A percentile compares a stretch with the other conserved stretches of the same genome.
These are phyloP conservation scores for Podospora pseudopauciseta DNA, from an alignment of 495 filamentous ascomycete species.

Conservation along the genomic window DNA sequence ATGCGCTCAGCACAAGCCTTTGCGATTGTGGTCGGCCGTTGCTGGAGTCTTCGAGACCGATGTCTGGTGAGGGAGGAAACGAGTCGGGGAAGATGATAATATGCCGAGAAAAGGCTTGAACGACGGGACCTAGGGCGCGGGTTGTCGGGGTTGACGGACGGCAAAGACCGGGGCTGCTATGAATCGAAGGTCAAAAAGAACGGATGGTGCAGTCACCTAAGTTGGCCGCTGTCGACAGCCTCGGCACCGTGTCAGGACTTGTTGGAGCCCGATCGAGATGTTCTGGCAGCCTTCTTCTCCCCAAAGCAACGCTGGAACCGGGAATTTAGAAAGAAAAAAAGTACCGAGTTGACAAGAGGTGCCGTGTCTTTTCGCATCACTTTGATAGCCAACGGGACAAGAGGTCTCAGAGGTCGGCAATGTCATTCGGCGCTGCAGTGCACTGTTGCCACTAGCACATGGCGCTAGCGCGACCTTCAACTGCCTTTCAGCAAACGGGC, in stretches of 20 bases:
- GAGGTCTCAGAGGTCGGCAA: slow-evolving; percentile 9
- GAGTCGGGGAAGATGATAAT: slow-evolving; percentile 1
- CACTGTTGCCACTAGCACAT: slow-evolving; percentile 15
- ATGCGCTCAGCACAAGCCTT: slow-evolving; percentile 14
- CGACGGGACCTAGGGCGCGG: neutral
- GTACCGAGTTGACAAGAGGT: slow-evolving; percentile 15
- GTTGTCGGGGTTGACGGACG: slow-evolving; percentile 10
- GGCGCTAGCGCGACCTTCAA: slow-evolving; percentile 12
- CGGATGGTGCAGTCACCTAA: neutral
- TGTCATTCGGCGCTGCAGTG: slow-evolving; percentile 4
- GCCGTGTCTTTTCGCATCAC: slow-evolving; percentile 14
- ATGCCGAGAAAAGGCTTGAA: slow-evolving; percentile 19
- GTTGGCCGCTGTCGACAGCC: slow-evolving; percentile 26
- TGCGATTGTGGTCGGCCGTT: neutral
- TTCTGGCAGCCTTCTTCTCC: slow-evolving; percentile 1
- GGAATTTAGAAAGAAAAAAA: slow-evolving; percentile 15
- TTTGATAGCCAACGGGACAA: slow-evolving; percentile 3
- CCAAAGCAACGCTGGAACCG: neutral
- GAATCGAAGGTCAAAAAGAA: slow-evolving; percentile 12
- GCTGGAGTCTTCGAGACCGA: neutral
- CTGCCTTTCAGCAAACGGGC: slow-evolving; percentile 14
- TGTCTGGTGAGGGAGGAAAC: neutral
- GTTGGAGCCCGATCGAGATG: slow-evolving; percentile 23
- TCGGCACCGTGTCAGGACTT: slow-evolving; percentile 15
- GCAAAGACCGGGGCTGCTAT: slow-evolving; percentile 17